Evolutionary conservation across 2,329 filamentous ascomycete species (phyloP), one percentile per base, ranked within the genome.

Genomic region (Trichoderma afroharzianum): DNA sequence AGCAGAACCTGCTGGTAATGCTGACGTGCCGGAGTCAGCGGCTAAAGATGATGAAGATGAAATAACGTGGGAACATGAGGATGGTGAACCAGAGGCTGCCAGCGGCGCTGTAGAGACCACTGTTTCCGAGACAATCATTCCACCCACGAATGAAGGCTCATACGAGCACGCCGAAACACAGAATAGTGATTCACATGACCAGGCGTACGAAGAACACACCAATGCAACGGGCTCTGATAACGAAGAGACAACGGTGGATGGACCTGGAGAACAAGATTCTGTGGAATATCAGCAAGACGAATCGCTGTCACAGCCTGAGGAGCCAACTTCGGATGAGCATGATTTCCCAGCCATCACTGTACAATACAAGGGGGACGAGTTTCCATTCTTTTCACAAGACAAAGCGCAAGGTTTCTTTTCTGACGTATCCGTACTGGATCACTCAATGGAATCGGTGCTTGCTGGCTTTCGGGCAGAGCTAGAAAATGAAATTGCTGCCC

Each of bases 381-480:
- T 81, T 67, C 83, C 83, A 4, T 76, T 83, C 39, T 82, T 84
- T 69, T 82, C 81, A 2, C 64, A 73, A 14, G 73, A 75, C 7
- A 62, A 39, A 26, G 73, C 79, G 21, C 78, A 83, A 59, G 76
- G 84, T 9, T 88, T 87, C 73, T 85, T 88, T 50, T 80, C 84
- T 8, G 81, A 84, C 47, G 73, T 77, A 1, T 80, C 80, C 15
- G 78, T 83, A 3, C 74, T 87, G 21, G 81, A 85, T 50, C 79
- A 81, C 12, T 82, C 81, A 2, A 81, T 88, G 63, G 82, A 84
- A 21, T 78, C 80, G 8, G 79, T 88, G 12, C 75, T 88, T 63
- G 77, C 79, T 21, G 81, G 81, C 6, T 79, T 88, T 33, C 84
- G 86, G 33, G 76, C 78, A 7, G 84, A 87, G 73, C 80, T 88